Evolutionary conservation across 495 filamentous ascomycete species (phyloP), one percentile per base, ranked within the genome.

Genomic region (Thozetella sp.): DNA sequence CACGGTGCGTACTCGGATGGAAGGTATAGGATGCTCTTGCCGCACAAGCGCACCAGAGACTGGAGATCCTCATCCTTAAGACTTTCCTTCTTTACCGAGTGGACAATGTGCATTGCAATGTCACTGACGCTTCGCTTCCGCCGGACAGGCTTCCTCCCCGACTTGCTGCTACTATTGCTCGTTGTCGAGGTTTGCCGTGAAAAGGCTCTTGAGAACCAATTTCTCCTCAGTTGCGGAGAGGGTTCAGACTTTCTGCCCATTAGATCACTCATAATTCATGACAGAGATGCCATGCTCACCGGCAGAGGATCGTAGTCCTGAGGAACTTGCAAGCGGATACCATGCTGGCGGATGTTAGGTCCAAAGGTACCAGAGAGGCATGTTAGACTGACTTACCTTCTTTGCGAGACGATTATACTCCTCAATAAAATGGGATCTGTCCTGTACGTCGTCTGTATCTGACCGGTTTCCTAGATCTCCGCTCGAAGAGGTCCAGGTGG

Each of bases 1-100:
- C 80, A 77, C 9, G 90, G 84, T 17, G 88, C 79, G 65, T 91
- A 86, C 50, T 89, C 86, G 0, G 72, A 63, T 0, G 89, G 89
- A n/a, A 93, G 76, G 27, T 82, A 82, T 34, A 95, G 72, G 40
- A 84, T 75, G 66, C 86, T 88, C 68, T 87, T 84, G 20, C 91
- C 91, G 51, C 90, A 90, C 43, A 95, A 73, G n/a, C 88, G 83
- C 55, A 90, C 82, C 24, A 93, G 73, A 55, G 78, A 83, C 60
- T 88, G 82, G 25, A 94, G 61, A 37, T 83, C 79, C 63, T 83
- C 84, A 50, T 84, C 85, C 65, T 83, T 86, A 54, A 92, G 67
- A 15, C 74, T 81, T 57, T 86, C 84, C 66, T 79, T 83, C 56
- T 77, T 83, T 22, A 65, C 57, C 22, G 63, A 62, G 46, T 72